Percentiles rank a stretch among this genome's conserved stretches.
Evolutionary conservation across 2,329 filamentous ascomycete species (phyloP).

Genomic region (Pseudonectria buxi): DNA sequence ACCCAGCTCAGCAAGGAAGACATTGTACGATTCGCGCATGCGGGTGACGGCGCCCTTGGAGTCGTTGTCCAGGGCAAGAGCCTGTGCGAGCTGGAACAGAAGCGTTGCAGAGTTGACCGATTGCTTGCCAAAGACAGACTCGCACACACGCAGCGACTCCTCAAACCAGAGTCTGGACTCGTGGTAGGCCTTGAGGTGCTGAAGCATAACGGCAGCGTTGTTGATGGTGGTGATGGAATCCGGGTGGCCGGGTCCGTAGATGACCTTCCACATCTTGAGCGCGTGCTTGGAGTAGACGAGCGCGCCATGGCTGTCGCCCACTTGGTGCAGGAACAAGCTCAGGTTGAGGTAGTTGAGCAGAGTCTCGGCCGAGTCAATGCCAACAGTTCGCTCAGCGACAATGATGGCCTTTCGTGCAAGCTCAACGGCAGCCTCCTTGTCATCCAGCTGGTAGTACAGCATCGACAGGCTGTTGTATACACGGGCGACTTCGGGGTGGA

Average conservation of each 20-base stretch:
- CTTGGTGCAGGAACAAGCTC: conserved; percentile 86
- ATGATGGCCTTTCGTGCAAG: conserved; percentile 95
- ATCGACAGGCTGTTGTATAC: conserved; percentile 94
- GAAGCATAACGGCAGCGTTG: conserved; percentile 97
- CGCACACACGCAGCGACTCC: conserved; percentile 80
- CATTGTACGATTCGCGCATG: conserved; percentile 96
- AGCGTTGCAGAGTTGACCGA: conserved; percentile 92
- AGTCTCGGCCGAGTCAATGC: conserved; percentile 89
- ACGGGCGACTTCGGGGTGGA: conserved; percentile 92
- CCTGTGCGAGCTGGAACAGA: conserved; percentile 94
- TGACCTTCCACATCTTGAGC: conserved; percentile 91
- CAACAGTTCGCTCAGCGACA: conserved; percentile 87
- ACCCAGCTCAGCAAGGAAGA: conserved; percentile 83
- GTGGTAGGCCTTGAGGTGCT: conserved; percentile 88
- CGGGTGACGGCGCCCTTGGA: conserved; percentile 83
- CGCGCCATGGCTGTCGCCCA: conserved; percentile 83
- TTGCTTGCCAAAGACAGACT: conserved; percentile 79
- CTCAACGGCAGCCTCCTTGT: conserved; percentile 93
- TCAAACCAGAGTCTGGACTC: conserved; percentile 97
- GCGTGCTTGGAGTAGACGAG: conserved; percentile 87
- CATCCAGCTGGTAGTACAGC: conserved; percentile 94
- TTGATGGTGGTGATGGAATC: conserved; percentile 98
- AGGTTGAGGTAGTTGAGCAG: conserved; percentile 94
- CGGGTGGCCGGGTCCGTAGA: conserved; percentile 88
- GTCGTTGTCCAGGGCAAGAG: conserved; percentile 90